A percentile compares a stretch with the other conserved stretches of the same genome.
Evolutionary conservation across 129 eudicot genomes (phyloP).

Genomic region (Flaveria sonorensis): DNA sequence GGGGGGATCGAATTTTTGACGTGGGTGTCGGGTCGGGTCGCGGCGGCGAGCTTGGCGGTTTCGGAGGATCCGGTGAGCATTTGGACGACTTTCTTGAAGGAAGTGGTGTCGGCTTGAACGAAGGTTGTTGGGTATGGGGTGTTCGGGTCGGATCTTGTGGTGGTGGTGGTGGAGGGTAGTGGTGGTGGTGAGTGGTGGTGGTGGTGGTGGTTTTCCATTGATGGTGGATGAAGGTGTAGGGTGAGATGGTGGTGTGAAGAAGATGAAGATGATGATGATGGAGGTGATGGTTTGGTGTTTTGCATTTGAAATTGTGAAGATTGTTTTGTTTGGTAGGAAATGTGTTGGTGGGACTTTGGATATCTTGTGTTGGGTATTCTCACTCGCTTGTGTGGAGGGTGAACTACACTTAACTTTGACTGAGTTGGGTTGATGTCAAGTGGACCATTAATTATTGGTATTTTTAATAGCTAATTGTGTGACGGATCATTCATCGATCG

Average conservation of each 20-base stretch:
- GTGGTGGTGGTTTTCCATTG: conserved; percentile 49
- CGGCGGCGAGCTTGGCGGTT: conserved; percentile 49
- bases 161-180: conserved; percentile 17
- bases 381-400: conserved; percentile 31
- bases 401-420: conserved; percentile 18
- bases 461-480: no score
- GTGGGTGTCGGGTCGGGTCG: conserved; percentile 46
- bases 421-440: not conserved
- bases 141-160: conserved; percentile 77
- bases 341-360: conserved; percentile 47
- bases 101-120: conserved; percentile 90
- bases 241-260: conserved; percentile 7
- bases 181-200: conserved; percentile 32
- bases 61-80: conserved; percentile 96
- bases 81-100: conserved; percentile 95
- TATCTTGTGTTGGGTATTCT: not conserved
- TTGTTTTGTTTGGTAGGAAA: conserved; percentile 60
- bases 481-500: no score
- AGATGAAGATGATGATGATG: conserved; percentile 25
- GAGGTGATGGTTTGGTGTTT: conserved; percentile 47
- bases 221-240: conserved; percentile 25
- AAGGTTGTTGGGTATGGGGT: conserved; percentile 92
- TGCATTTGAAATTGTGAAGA: conserved; percentile 43
- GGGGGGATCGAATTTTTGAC: conserved; percentile 67
- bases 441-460: no score